Conservation (phyloP, 1,284 basidiomycete genomes). For the Boletellus sp. region DNA sequence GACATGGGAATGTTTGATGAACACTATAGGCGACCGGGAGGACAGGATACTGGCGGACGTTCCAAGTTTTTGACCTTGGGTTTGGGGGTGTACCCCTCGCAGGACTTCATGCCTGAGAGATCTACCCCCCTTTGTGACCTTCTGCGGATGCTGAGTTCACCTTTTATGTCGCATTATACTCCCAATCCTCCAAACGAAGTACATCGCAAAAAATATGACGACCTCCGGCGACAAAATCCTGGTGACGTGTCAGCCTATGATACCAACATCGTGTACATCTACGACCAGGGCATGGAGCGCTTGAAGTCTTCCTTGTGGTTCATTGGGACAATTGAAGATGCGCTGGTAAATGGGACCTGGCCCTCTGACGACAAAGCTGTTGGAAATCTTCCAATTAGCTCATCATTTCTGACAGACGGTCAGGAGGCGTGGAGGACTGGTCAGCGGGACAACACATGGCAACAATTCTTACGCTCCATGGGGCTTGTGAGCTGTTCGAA, state of each 20-base stretch:
- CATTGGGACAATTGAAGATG: not conserved
- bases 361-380: not conserved
- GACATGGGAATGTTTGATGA: not conserved
- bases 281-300: not conserved
- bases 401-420: not conserved
- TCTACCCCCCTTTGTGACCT: not conserved
- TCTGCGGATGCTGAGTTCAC: not conserved
- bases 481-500: not conserved
- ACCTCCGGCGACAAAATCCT: not conserved
- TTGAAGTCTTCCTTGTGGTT: not conserved
- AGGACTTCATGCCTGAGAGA: not conserved
- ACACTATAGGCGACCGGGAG: not conserved
- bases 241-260: not conserved
- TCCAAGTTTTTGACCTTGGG: not conserved
- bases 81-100: not conserved
- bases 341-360: not conserved
- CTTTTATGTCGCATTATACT: not conserved
- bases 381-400: not conserved
- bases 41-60: not conserved
- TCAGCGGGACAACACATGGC: not conserved
- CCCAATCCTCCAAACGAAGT: no score
- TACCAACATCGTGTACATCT: not conserved
- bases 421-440: not conserved
- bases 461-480: not conserved
- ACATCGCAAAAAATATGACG: not conserved